Percentiles rank a stretch among this genome's conserved stretches.
Conservation (phyloP, 805 yeast species). For the Phaffomyces opuntiae region DNA sequence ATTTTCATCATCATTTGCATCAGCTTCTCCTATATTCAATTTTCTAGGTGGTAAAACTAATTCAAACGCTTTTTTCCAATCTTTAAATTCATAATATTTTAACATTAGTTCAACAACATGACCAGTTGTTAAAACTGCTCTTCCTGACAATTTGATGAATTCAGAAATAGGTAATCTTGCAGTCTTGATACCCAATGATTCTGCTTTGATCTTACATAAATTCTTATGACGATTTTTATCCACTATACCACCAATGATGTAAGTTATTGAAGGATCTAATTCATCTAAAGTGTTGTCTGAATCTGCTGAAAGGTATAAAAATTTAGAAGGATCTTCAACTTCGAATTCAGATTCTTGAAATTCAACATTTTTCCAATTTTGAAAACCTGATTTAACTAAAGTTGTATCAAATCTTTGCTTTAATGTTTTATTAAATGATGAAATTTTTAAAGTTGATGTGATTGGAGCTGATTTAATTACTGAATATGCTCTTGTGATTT, state of each 20-base stretch:
- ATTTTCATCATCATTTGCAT: not conserved
- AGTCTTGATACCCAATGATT: slow-evolving; percentile 58
- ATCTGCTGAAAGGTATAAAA: slow-evolving; percentile 79
- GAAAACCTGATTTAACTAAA: slow-evolving; percentile 45
- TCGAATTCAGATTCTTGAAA: slow-evolving; percentile 31
- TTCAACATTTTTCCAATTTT: slow-evolving; percentile 60
- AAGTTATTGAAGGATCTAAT: slow-evolving; percentile 64
- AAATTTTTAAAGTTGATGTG: slow-evolving; percentile 51
- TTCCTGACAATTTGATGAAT: slow-evolving; percentile 72
- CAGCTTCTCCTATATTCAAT: not conserved
- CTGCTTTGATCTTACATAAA: slow-evolving; percentile 77
- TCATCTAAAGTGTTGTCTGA: slow-evolving; percentile 62
- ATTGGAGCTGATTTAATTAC: slow-evolving; percentile 58
- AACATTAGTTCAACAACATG: slow-evolving; percentile 89
- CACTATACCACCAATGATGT: slow-evolving; percentile 92
- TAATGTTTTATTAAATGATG: slow-evolving; percentile 61
- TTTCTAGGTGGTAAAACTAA: slow-evolving; percentile 83
- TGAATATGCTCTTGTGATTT: slow-evolving; percentile 76
- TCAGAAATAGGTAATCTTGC: slow-evolving; percentile 84
- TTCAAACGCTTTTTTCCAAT: slow-evolving; percentile 86
- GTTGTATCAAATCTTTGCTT: slow-evolving; percentile 61
- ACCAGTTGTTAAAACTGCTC: slow-evolving; percentile 86
- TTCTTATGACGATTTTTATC: slow-evolving; percentile 87
- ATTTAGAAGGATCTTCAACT: slow-evolving; percentile 31
- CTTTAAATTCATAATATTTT: slow-evolving; percentile 67